These are phyloP conservation scores for Trametes elegans DNA, from an alignment of 768 basidiomycete genomes.

Conservation along the genomic window DNA sequence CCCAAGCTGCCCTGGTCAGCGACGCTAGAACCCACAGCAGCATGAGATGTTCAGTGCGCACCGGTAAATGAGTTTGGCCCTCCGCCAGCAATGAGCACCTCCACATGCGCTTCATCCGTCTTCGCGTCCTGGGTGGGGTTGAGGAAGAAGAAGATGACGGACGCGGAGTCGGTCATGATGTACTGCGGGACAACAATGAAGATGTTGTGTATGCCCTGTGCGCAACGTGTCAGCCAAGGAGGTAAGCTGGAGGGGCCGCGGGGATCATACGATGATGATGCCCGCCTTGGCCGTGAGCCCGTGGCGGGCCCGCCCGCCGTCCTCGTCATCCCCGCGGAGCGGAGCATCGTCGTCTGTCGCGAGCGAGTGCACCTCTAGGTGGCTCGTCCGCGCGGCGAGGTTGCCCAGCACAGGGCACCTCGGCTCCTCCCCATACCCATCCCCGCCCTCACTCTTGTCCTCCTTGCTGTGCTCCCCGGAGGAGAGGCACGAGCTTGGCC, in stretches of 20 bases:
- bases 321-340: conserved; percentile 18
- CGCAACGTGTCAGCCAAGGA: neutral
- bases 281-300: conserved; percentile 81
- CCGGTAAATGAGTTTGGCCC: too few relatives aligned
- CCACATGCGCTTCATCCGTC: too few relatives aligned
- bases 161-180: conserved; percentile 74
- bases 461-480: neutral
- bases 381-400: conserved; percentile 47
- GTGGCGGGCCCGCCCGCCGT: conserved; percentile 18
- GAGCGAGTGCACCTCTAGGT: conserved; percentile 37
- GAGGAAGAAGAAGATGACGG: conserved; percentile 82
- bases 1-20: too few relatives aligned
- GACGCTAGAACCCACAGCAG: too few relatives aligned
- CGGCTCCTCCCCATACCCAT: too few relatives aligned
- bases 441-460: neutral
- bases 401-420: conserved; percentile 40
- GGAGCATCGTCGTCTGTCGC: conserved; percentile 16
- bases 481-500: conserved; percentile 2
- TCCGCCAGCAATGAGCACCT: too few relatives aligned
- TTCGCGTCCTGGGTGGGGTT: too few relatives aligned
- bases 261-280: conserved; percentile 67
- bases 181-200: too few relatives aligned
- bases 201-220: conserved; percentile 91
- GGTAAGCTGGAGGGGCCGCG: neutral
- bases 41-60: too few relatives aligned